Evolutionary conservation across 768 basidiomycete genomes (phyloP).

Genomic region (Mycena rosella): DNA sequence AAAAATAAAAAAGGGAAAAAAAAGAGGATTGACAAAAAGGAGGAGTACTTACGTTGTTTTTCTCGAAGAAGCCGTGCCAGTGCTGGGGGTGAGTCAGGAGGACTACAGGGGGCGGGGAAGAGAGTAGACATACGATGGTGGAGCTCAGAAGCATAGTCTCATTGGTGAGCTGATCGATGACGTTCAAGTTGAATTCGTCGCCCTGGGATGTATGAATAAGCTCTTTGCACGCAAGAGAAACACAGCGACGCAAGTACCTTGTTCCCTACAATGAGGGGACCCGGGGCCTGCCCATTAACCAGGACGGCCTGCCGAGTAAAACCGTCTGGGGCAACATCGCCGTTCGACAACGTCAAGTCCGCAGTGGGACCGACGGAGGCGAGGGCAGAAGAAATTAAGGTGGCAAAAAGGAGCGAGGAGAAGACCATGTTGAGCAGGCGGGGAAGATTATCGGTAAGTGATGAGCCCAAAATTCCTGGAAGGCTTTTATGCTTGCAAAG

Average conservation of each 20-base stretch:
- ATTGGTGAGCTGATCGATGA: constrained; percentile 11
- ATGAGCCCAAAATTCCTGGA: background rate
- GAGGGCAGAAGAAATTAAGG: constrained; percentile 21
- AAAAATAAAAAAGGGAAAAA: too few species aligned
- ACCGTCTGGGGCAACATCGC: constrained; percentile 27
- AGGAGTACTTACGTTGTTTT: too few species aligned
- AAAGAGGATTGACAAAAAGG: too few species aligned
- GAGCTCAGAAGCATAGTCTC: constrained; percentile 23
- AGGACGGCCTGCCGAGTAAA: constrained; percentile 12
- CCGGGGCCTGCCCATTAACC: constrained; percentile 1
- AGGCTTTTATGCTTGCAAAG: background rate
- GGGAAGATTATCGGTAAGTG: background rate
- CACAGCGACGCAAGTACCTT: constrained; percentile 13
- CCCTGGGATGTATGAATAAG: background rate
- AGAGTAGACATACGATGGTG: background rate
- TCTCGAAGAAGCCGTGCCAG: too few species aligned
- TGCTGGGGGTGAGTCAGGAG: too few species aligned
- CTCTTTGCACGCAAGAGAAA: background rate
- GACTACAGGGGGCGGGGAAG: background rate
- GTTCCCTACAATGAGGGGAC: constrained; percentile 28
- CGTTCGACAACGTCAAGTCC: too few species aligned
- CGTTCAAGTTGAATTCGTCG: constrained; percentile 18
- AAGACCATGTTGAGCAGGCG: constrained; percentile 8
- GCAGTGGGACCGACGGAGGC: constrained; percentile 32
- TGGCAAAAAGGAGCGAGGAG: constrained; percentile 20